Evolutionary conservation across 2,329 filamentous ascomycete genomes (phyloP), one percentile per base, ranked within the genome.

Genomic region (Talaromyces sp.): DNA sequence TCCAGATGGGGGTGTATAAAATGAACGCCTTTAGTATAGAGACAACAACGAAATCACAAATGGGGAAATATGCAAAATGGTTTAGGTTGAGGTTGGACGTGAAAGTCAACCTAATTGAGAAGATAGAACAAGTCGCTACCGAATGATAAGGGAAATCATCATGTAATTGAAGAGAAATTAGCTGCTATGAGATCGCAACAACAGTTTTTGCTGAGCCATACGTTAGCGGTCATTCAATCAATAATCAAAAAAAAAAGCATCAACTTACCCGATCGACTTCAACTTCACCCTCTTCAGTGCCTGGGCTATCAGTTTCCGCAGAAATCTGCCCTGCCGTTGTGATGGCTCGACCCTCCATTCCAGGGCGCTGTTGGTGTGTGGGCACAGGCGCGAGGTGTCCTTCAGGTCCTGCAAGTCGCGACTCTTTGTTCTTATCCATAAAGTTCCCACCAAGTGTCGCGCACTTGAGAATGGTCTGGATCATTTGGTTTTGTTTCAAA

Each of bases 401-500:
- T 67, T 78, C 76, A 56, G 75, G 76, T 65, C 75, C 76, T n/a
- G 75, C 76, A 27, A 77, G 74, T 50, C 76, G 73, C 24, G 77
- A 75, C 67, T 79, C 78, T 62, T 79, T 79, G 69, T 76, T 79
- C 74, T 79, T 79, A 66, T 78, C 77, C 64, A 78, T 66, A 31
- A 79, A 70, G 8, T 76, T 78, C 22, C 76, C 76, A 65, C 94
- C 93, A 39, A 98, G 88, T 4, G 95, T 97, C 13, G 93, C 94
- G 75, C 94, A 98, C 77, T 97, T 97, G 69, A 98, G 86, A 66
- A 99, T 98, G 0, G 93, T 97, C 81, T 98, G 94, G 73, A 98
- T 97, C 73, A 98, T 89, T 77, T 97, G 92, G 76, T 96, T 97
- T 75, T 97, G 94, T 78, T 97, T 96, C 67, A 98, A 83, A 31